These are phyloP conservation scores for Aureobasidium namibiae DNA, from an alignment of 2,329 filamentous ascomycete species.

Conservation along the genomic window DNA sequence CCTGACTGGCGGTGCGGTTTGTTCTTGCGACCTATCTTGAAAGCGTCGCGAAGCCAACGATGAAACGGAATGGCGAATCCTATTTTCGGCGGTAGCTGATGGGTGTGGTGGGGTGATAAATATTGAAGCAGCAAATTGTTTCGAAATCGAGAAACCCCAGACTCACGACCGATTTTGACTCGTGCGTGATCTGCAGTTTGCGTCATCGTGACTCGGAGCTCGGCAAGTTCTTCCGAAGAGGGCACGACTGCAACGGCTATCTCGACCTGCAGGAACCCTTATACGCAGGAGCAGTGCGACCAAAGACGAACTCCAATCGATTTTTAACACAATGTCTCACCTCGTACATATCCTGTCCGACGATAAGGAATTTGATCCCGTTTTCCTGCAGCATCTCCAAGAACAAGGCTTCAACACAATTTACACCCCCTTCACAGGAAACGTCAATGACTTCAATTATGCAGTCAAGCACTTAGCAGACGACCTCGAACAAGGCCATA, in stretches of 20 bases:
- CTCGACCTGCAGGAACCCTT: neutral
- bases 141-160: neutral
- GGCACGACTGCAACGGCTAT: neutral
- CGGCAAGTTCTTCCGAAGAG: neutral
- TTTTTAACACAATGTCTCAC: conserved; percentile 21
- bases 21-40: conserved; percentile 43
- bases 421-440: conserved; percentile 27
- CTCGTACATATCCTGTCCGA: conserved; percentile 33
- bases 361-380: conserved; percentile 30
- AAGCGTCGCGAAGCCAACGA: conserved; percentile 20
- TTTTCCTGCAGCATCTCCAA: conserved; percentile 31
- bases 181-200: neutral
- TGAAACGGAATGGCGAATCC: neutral
- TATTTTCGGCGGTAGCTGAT: neutral
- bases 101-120: neutral
- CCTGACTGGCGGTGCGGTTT: conserved; percentile 34
- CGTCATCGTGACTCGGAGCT: neutral
- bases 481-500: conserved; percentile 27
- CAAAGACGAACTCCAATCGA: neutral
- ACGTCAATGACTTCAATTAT: conserved; percentile 24
- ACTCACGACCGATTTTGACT: neutral
- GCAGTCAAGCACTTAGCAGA: conserved; percentile 30
- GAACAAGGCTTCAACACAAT: conserved; percentile 36
- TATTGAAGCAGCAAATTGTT: neutral
- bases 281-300: neutral